These are phyloP conservation scores for Salinomyces thailandicus DNA, from an alignment of 2,329 filamentous ascomycete genomes.

Conservation along the genomic window DNA sequence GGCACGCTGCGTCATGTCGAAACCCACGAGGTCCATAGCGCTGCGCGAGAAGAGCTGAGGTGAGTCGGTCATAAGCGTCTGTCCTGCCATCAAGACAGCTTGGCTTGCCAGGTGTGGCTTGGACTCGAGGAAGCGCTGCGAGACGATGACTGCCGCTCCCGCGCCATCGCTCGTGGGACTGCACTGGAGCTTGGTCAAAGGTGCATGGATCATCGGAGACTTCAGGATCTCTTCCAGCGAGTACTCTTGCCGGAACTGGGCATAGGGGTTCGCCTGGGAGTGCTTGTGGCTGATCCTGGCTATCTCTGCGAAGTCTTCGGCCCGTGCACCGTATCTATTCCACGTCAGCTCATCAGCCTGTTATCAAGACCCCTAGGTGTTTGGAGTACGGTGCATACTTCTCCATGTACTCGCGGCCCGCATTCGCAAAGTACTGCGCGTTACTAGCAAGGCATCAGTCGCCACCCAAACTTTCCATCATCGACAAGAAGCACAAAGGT, in stretches of 20 bases:
- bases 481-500: neutral
- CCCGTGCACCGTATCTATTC: slow-evolving; percentile 61
- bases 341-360: too few species aligned
- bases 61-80: slow-evolving; percentile 72
- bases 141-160: slow-evolving; percentile 80
- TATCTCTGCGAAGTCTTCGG: slow-evolving; percentile 88
- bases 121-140: slow-evolving; percentile 74
- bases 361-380: neutral
- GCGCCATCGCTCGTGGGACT: slow-evolving; percentile 91
- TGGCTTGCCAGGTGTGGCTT: slow-evolving; percentile 70
- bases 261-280: slow-evolving; percentile 85
- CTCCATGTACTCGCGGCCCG: slow-evolving; percentile 91
- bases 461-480: too few species aligned
- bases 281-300: slow-evolving; percentile 86
- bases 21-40: slow-evolving; percentile 81
- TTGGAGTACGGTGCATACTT: slow-evolving; percentile 48
- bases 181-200: slow-evolving; percentile 95
- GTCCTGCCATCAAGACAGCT: slow-evolving; percentile 81
- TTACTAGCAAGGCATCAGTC: slow-evolving; percentile 4
- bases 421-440: slow-evolving; percentile 84
- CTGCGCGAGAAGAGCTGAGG: slow-evolving; percentile 67
- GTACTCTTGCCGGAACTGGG: slow-evolving; percentile 89
- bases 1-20: slow-evolving; percentile 68
- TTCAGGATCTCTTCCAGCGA: slow-evolving; percentile 69
- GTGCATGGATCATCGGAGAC: slow-evolving; percentile 67